Percentiles rank a stretch among this genome's conserved stretches.
These are phyloP conservation scores for Pestalotiopsis sp. DNA, from an alignment of 2,329 filamentous ascomycete species.

Conservation along the genomic window DNA sequence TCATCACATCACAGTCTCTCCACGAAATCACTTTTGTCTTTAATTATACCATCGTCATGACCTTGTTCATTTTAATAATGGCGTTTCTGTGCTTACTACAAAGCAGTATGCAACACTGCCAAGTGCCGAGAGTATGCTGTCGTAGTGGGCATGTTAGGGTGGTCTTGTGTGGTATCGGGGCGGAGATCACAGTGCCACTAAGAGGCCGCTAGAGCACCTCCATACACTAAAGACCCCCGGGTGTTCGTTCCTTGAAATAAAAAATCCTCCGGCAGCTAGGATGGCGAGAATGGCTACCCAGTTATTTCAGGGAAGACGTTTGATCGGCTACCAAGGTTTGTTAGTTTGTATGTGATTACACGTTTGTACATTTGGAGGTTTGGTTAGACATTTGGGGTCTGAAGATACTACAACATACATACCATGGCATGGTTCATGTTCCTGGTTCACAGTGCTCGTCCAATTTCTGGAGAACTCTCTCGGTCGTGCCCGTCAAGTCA, in stretches of 20 bases:
- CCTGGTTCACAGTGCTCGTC: background rate
- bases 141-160: background rate
- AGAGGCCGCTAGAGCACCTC: background rate
- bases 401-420: background rate
- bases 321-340: background rate
- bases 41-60: too few relatives aligned
- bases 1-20: too few relatives aligned
- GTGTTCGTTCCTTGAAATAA: background rate
- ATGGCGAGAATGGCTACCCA: background rate
- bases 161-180: background rate
- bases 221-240: background rate
- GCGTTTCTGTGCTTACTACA: background rate
- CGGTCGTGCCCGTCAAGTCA: background rate
- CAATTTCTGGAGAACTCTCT: background rate
- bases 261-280: background rate
- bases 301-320: background rate
- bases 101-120: background rate
- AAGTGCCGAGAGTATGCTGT: background rate
- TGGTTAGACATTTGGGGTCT: background rate
- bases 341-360: background rate
- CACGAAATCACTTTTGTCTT: too few relatives aligned
- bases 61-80: background rate
- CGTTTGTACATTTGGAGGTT: background rate
- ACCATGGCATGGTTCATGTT: background rate
- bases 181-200: background rate